Conservation (phyloP, 108 stramenopile genomes). For the Cyclotella cryptica region DNA sequence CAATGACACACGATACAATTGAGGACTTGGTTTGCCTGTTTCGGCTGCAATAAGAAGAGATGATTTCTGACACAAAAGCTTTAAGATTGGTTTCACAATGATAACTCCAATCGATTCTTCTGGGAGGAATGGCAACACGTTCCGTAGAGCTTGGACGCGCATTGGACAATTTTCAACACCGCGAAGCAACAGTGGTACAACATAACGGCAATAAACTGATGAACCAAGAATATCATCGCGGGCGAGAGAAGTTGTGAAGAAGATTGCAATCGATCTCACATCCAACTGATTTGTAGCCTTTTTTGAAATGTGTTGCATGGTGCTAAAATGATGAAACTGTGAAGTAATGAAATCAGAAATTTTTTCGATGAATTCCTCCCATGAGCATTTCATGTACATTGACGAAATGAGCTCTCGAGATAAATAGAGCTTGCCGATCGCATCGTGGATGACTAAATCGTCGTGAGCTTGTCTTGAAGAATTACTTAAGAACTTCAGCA, state of each 20-base stretch:
- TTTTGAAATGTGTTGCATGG: background rate
- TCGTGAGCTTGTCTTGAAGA: background rate
- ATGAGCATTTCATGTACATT: slow-evolving; percentile 13
- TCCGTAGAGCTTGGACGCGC: slow-evolving; percentile 21
- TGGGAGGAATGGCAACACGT: slow-evolving; percentile 25
- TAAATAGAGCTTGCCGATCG: slow-evolving; percentile 22
- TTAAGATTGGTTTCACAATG: slow-evolving; percentile 27
- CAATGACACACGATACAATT: background rate
- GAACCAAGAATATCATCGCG: slow-evolving; percentile 24
- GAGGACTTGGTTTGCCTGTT: background rate
- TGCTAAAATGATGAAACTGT: slow-evolving; percentile 12
- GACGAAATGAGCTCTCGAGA: slow-evolving; percentile 4
- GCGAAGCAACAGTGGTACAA: slow-evolving; percentile 15
- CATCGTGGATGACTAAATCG: slow-evolving; percentile 14
- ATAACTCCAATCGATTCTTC: slow-evolving; percentile 29
- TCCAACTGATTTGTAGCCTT: background rate
- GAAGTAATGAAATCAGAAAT: slow-evolving; percentile 20
- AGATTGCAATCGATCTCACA: slow-evolving; percentile 4
- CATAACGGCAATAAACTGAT: slow-evolving; percentile 30
- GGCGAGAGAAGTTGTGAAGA: slow-evolving; percentile 25
- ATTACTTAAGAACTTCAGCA: slow-evolving; percentile 14
- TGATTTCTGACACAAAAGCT: slow-evolving; percentile 13
- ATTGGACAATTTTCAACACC: slow-evolving; percentile 19
- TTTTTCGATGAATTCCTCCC: slow-evolving; percentile 9
- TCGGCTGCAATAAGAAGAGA: background rate